Evolutionary conservation across 257 asterid genomes (phyloP), one percentile per base, ranked within the genome.

Genomic region (Rehmannia glutinosa): DNA sequence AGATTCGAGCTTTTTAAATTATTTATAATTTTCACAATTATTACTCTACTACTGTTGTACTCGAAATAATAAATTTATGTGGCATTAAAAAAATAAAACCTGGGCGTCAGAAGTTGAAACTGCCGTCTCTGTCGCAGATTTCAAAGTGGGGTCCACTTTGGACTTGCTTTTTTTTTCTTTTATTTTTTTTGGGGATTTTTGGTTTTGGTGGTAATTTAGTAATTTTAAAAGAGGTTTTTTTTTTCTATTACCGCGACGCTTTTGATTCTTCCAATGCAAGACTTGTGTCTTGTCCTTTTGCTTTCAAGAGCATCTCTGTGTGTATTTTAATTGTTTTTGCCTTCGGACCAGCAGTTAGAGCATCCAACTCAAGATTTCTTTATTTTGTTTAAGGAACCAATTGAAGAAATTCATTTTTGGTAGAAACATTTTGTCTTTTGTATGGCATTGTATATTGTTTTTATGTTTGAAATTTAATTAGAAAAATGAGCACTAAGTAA

Each of bases 101-200:
- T 66, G 77, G 61, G 56, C 75, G 75, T 28, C 33, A 28, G 33
- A 28, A 72, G 73, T 80, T 36, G 80, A 75, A 81, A 86, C 86
- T 83, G 90, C 84, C 80, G 86, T 83, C 82, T 71, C 80, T 64
- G 79, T 84, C 77, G 36, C 83, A 73, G 61, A 78, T 83, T 84
- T 84, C 92, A 77, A 85, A 72, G 80, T 78, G 82, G 91, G 89
- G 47, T 79, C 89, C 75, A 68, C 64, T 9, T 69, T 75, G 73
- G 83, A 75, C 83, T 75, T 71, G 15, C 9, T 71, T 23, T 23
- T 8, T 35, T 27, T 47, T 61, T 39, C 41, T 9, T 12, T 47
- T 53, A 33, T 45, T 8, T 9, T 46, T 11, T 38, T 53, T 15
- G n/a, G 2, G 1, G 36, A 30, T 30, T 23, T 0, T 5, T 1